These are phyloP conservation scores for Apiospora sp. DNA, from an alignment of 2,329 filamentous ascomycete genomes.

Conservation along the genomic window DNA sequence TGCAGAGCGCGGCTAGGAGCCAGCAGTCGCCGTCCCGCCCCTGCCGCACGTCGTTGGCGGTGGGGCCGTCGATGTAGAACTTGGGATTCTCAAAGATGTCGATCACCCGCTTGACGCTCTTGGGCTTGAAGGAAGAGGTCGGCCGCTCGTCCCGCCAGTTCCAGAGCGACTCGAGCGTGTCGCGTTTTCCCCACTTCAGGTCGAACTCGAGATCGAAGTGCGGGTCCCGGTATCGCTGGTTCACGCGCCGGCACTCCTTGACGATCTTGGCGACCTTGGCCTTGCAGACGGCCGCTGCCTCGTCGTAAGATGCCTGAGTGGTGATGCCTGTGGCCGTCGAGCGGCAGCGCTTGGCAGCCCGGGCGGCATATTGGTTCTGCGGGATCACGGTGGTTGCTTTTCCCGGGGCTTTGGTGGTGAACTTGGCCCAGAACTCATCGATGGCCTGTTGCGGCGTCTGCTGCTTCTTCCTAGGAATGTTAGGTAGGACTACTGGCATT, in stretches of 20 bases:
- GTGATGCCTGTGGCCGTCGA: conserved; percentile 60
- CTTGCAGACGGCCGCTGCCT: conserved; percentile 73
- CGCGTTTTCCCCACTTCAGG: conserved; percentile 64
- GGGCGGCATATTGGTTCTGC: conserved; percentile 69
- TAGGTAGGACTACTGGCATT: conserved; percentile 34
- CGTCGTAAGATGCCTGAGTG: conserved; percentile 73
- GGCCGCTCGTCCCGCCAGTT: conserved; percentile 40
- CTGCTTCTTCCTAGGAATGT: conserved; percentile 51
- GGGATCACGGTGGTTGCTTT: conserved; percentile 78
- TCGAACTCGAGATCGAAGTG: conserved; percentile 87
- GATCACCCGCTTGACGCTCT: conserved; percentile 71
- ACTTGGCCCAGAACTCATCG: conserved; percentile 77
- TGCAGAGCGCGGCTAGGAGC: conserved; percentile 83
- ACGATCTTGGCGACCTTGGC: conserved; percentile 70
- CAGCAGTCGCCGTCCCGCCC: conserved; percentile 85
- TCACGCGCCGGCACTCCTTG: conserved; percentile 74
- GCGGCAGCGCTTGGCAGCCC: conserved; percentile 63
- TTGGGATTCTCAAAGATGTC: conserved; percentile 80
- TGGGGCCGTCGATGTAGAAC: conserved; percentile 81
- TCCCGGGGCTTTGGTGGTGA: conserved; percentile 74
- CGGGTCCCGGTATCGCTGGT: conserved; percentile 87
- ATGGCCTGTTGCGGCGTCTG: conserved; percentile 72
- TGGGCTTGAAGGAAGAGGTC: conserved; percentile 48
- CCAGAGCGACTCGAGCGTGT: conserved; percentile 57
- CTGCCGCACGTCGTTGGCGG: conserved; percentile 80